Evolutionary conservation across 139 green algal genomes (phyloP), one percentile per base, ranked within the genome.

Genomic region (Auxenochlorella pyrenoidosa): DNA sequence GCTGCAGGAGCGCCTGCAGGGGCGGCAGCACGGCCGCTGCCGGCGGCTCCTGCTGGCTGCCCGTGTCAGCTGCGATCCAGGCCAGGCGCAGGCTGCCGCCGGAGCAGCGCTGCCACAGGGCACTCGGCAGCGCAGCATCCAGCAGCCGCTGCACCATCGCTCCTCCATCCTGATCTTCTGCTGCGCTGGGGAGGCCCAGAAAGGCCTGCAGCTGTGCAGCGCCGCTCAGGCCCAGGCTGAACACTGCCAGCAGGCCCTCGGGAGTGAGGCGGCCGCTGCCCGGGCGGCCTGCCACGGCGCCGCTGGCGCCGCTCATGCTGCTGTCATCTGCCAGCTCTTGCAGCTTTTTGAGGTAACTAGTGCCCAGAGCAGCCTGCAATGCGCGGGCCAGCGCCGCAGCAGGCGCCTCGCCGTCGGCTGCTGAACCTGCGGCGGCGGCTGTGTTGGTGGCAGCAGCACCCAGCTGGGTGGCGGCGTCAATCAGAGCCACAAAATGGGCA

Each of bases 261-360:
- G 79, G 32, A 34, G 24, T 40, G 78, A 19, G 34, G 12, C 36
- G 0, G 6, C 30, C 60, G 30, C 40, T 10, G 38, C 40, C 68
- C 10, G 54, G 15, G 13, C 15, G 10, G 13, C 15, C 54, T 24
- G 16, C 54, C 15, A 63, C 54, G 22, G 54, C 54, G 54, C 54
- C 54, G 16, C 54, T 63, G 54, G 54, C 54, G n/a, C 77, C 77
- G 80, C 60, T 85, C 40, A 43, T 24, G 80, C 63, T 85, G 60
- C 75, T 66, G 40, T 54, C 75, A 28, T 85, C 80, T 47, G 80
- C 80, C 60, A 85, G 38, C 32, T 85, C 80, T 30, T 76, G 59
- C 18, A 85, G 80, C 63, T 85, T 85, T 16, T 24, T 24, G 16
- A 85, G 41, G 41, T 63, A 85, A 63, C 80, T 85, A 5, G 59